Evolutionary conservation across 805 yeast genomes (phyloP), one percentile per base, ranked within the genome.

Genomic region (Candida maesae): DNA sequence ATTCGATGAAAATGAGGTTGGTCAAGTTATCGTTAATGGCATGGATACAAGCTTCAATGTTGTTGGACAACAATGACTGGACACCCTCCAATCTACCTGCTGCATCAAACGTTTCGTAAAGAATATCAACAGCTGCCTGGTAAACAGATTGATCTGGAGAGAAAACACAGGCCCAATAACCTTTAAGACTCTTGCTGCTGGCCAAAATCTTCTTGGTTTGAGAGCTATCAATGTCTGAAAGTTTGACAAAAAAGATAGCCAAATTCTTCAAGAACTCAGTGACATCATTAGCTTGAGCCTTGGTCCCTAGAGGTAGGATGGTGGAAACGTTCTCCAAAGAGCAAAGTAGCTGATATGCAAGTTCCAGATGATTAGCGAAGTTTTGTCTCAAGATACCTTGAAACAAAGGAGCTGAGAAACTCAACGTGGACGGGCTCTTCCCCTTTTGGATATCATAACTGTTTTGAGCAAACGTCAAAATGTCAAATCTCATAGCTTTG

Each of bases 51-150:
- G 64, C 56, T 3, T 61, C 53, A 12, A 81, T 56, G 41, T 75
- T 68, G 8, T 63, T 55, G 9, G 61, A 59, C 19, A 89, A 61
- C 27, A 81, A 56, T 4, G 70, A 72, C 35, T 70, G 75, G n/a
- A 86, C 68, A 26, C 89, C 87, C 59, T 85, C 95, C 26, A 77
- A 63, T 53, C 96, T 73, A 14, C 90, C 96, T 41, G 78, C 80
- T 12, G 81, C 85, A 58, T 88, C 95, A 59, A 77, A 84, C 0
- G 85, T 77, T 49, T 85, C 91, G 52, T 84, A 82, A 3, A 89
- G 58, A 16, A 87, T 69, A 46, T 82, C 82, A 6, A 84, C 71
- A 1, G 90, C 83, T 1, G 81, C 71, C 55, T 86, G 88, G 44
- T 80, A 82, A 4, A 82, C 61, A 14, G 63, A 64, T 17, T 66